Percentiles rank a stretch among this genome's conserved stretches.
These are phyloP conservation scores for Trichopus zeylanicus DNA, from an alignment of 116 monocot genomes.

Conservation along the genomic window DNA sequence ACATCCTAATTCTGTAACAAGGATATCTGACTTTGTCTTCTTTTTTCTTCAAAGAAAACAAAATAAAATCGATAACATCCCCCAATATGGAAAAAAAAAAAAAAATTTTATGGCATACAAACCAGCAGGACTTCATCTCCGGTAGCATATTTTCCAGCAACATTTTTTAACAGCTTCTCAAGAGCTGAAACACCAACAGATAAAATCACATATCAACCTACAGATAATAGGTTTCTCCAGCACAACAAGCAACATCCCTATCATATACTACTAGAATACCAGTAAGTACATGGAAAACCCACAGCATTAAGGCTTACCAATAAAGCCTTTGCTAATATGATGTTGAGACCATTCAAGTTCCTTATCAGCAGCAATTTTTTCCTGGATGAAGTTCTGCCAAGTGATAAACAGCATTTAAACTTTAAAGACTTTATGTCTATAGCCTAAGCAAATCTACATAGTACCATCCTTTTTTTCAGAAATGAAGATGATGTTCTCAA, in stretches of 20 bases:
- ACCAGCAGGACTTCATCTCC: constrained; percentile 74
- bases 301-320: constrained; percentile 20
- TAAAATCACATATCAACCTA: not conserved
- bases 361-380: constrained; percentile 29
- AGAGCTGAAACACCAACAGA: constrained; percentile 36
- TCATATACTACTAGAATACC: not conserved
- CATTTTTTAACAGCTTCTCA: constrained; percentile 46
- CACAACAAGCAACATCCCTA: too few species aligned
- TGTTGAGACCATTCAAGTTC: constrained; percentile 32
- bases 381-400: constrained; percentile 38
- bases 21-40: too few species aligned
- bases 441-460: not conserved
- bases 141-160: constrained; percentile 66
- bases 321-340: constrained; percentile 38
- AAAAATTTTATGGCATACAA: constrained; percentile 4
- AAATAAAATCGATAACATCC: too few species aligned
- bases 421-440: not conserved
- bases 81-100: too few species aligned
- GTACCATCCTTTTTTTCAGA: not conserved
- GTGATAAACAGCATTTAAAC: not conserved
- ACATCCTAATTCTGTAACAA: too few species aligned
- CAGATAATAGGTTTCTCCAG: not conserved
- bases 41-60: too few species aligned
- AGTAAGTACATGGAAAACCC: not conserved
- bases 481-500: not conserved